Percentiles rank a stretch among this genome's conserved stretches.
Evolutionary conservation across 441 rosid species (phyloP).

Genomic region (Francoa sonchifolia): DNA sequence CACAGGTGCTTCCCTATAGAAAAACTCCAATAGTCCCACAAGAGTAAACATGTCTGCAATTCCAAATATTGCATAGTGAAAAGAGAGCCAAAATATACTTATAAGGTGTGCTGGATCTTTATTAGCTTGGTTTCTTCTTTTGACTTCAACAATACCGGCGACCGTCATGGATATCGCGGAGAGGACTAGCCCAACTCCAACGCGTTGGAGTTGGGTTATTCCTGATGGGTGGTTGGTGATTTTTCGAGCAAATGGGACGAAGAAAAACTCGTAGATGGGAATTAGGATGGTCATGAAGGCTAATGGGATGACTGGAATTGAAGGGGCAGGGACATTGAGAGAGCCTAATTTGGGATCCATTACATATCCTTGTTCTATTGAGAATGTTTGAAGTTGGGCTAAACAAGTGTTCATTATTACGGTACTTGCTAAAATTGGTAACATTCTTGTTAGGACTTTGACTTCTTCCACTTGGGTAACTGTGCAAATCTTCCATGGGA

Average conservation of each 20-base stretch:
- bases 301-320: conserved; percentile 30
- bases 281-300: conserved; percentile 27
- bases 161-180: conserved; percentile 30
- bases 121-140: conserved; percentile 21
- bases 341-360: conserved; percentile 20
- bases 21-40: conserved; percentile 33
- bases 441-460: conserved; percentile 41
- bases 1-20: conserved; percentile 32
- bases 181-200: conserved; percentile 34
- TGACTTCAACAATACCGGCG: conserved; percentile 27
- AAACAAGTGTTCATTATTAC: conserved; percentile 51
- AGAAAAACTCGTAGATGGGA: conserved; percentile 25
- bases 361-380: conserved; percentile 24
- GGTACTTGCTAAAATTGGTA: conserved; percentile 40
- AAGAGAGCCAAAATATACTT: conserved; percentile 33
- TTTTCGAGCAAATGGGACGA: conserved; percentile 29
- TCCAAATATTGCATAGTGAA: conserved; percentile 35
- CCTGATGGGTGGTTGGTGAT: conserved; percentile 33
- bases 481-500: conserved; percentile 25
- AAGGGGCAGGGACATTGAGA: conserved; percentile 24
- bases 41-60: conserved; percentile 39
- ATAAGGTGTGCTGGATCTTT: conserved; percentile 2
- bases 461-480: conserved; percentile 57
- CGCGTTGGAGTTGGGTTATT: conserved; percentile 33
- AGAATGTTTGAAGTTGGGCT: conserved; percentile 42